Base-by-base conservation (phyloP, 2,329 filamentous ascomycete genomes). In the Clarireedia paspali region DNA sequence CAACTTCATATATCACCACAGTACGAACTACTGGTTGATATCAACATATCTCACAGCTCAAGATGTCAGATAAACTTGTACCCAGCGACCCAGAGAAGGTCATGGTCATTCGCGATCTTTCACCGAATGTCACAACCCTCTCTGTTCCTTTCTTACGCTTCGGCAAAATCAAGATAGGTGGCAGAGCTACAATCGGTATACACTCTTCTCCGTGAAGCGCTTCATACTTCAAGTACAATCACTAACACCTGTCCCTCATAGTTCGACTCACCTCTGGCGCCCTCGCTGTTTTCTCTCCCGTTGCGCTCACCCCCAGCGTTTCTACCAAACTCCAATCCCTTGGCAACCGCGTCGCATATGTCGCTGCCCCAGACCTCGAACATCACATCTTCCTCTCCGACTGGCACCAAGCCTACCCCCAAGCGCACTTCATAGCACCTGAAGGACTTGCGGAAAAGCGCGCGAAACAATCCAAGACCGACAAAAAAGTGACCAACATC, bases 321-420 rank as follows among this genome's bases (percentile, higher is more conserved):
- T 83, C 79, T 59, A 70, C 76, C 63, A 84, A 86, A 69, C 75
- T 88, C 51, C 74, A 78, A 54, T 76, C 83, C n/a, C 74, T 89
- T 56, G 84, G 84, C 59, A 84, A 85, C 50, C 78, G 83, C 44
- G 82, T 96, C 51, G 81, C 80, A 63, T 97, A 97, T 77, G 85
- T 99, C 62, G 77, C 92, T 26, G 92, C 94, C 0, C 83, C 87
- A 1, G 94, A 99, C 70, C 79, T 89, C 52, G 91, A 99, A 75
- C 94, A 99, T 72, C 94, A 99, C 78, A 89, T 99, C 70, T 95
- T 94, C 75, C 70, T 99, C 53, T 86, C 88, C 0, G 78, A 89
- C 49, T 99, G 94, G 92, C 83, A 88, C 66, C 75, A 80, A 49
- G 88, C 83, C 26, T 97, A 83, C 70, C 91, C 92, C 0, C 71